Base-by-base conservation (phyloP, 345 rosid species). In the Psidium friedrichsthalianum region DNA sequence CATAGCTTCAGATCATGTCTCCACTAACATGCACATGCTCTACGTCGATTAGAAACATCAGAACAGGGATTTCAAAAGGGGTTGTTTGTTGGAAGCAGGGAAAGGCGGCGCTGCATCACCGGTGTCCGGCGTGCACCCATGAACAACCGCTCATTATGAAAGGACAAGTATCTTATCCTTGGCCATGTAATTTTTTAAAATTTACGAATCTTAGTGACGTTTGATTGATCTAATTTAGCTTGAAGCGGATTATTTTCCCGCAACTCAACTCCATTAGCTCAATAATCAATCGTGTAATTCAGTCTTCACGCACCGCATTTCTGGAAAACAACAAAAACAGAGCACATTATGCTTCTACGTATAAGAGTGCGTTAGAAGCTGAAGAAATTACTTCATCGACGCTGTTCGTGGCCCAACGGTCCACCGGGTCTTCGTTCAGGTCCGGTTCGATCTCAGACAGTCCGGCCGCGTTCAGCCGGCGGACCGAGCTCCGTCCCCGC, bases 361-460 rank as follows among this genome's bases (percentile, higher is more conserved):
- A 14, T 53, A 5, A 20, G 76, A 61, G 76, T 10, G 76, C 4
- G 47, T 21, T 21, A 40, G 80, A 69, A 69, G 80, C 47, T 0
- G 80, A 42, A 69, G 47, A 36, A 80, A 93, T 74, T 84, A 95
- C 98, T 51, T 89, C 82, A 87, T 90, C 92, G 61, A 96, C 40
- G 42, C 97, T 87, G 51, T 92, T 91, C 59, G 92, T 91, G 82
- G 91, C 95, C 90, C 93, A 95, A 80, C 93, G 93, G 83, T 95
- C 98, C 82, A 90, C 83, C 0, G 98, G 97, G 69, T 96, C 98
- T 89, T 96, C 99, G 11, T 94, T 93, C 84, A 96, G 96, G 78
- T 96, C 99, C 29, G 97, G 98, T 86, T 96, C 98, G 53, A 94
- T 92, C 89, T 92, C 89, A 5, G 95, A 81, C 84, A 96, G 85